These are phyloP conservation scores for Dactylonectria estremocensis DNA, from an alignment of 2,329 filamentous ascomycete genomes.

Conservation along the genomic window DNA sequence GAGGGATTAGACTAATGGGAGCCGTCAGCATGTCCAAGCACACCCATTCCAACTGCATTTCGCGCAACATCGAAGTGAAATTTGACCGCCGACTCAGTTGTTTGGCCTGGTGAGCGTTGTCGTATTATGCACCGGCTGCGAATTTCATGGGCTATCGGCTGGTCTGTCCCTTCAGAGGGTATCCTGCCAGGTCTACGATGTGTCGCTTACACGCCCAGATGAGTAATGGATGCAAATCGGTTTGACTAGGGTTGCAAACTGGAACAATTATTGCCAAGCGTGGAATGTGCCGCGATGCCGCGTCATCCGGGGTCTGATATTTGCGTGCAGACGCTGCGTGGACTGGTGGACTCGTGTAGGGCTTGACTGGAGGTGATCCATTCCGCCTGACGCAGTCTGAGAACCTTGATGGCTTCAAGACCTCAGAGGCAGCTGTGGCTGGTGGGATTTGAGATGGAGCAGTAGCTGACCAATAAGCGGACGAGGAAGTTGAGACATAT, in stretches of 20 bases:
- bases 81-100: neutral
- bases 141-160: conserved; percentile 3
- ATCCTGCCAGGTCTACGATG: conserved; percentile 7
- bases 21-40: conserved; percentile 1
- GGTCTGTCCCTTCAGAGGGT: conserved; percentile 3
- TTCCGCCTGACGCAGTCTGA: conserved; percentile 32
- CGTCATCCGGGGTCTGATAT: conserved; percentile 38
- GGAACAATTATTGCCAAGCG: conserved; percentile 8
- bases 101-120: neutral
- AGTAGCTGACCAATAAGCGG: conserved; percentile 34
- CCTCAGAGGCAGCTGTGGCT: conserved; percentile 41
- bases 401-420: conserved; percentile 48
- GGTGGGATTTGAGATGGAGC: conserved; percentile 7
- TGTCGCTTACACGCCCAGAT: conserved; percentile 21
- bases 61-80: neutral
- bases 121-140: conserved; percentile 1
- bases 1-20: conserved; percentile 12
- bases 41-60: neutral
- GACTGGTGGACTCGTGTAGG: conserved; percentile 1
- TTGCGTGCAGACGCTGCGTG: conserved; percentile 32
- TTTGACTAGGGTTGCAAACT: conserved; percentile 16
- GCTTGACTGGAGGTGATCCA: conserved; percentile 25
- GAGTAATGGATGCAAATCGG: neutral
- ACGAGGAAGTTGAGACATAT: neutral
- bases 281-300: conserved; percentile 37